phyloP scores from a whole-genome alignment of 495 filamentous ascomycete species.

The Aspergillus ostianus region DNA sequence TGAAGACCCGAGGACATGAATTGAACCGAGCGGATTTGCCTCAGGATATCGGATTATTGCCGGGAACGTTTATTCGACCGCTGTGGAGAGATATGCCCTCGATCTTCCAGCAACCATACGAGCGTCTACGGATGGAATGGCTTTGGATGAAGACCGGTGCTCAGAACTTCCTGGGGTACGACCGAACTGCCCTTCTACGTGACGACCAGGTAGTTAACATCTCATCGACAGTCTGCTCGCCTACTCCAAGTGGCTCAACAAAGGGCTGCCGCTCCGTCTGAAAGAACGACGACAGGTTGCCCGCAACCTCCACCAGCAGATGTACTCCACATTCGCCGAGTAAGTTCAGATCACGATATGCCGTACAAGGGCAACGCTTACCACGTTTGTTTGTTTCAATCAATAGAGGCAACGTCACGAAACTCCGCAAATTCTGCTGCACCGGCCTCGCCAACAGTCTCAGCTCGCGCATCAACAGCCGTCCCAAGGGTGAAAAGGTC shows the following conservation, averaged over 20 bases:
- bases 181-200: neutral
- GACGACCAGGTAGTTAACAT: slow-evolving; percentile 16
- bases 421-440: slow-evolving; percentile 58
- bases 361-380: neutral
- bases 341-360: slow-evolving; percentile 29
- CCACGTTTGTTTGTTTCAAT: neutral
- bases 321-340: slow-evolving; percentile 72
- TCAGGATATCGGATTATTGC: slow-evolving; percentile 54
- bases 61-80: slow-evolving; percentile 61
- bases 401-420: slow-evolving; percentile 54
- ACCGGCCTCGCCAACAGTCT: slow-evolving; percentile 59
- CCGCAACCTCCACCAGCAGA: slow-evolving; percentile 58
- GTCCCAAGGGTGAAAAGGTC: slow-evolving; percentile 49
- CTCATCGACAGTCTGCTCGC: slow-evolving; percentile 38
- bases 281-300: slow-evolving; percentile 42
- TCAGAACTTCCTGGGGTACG: slow-evolving; percentile 42
- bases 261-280: slow-evolving; percentile 36
- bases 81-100: slow-evolving; percentile 55
- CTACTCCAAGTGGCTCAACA: slow-evolving; percentile 37
- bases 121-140: slow-evolving; percentile 48
- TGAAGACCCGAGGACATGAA: slow-evolving; percentile 33
- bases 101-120: slow-evolving; percentile 45
- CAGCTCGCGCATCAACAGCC: slow-evolving; percentile 50
- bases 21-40: slow-evolving; percentile 29
- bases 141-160: slow-evolving; percentile 41